These are phyloP conservation scores for Rhizopogon rudus DNA, from an alignment of 768 basidiomycete species.

Conservation along the genomic window DNA sequence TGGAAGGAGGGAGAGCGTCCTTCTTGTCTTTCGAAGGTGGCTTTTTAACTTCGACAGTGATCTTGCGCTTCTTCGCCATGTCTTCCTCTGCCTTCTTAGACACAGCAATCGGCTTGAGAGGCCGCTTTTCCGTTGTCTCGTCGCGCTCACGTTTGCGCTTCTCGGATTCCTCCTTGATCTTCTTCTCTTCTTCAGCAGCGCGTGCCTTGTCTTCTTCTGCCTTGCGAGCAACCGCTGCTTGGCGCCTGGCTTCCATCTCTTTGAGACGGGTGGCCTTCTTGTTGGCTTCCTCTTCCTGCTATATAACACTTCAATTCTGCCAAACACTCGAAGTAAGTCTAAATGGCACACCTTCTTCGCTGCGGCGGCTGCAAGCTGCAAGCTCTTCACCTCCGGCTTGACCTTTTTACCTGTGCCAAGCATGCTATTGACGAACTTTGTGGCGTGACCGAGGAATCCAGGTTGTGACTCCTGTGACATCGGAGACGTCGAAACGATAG, in stretches of 20 bases:
- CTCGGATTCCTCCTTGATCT: conserved; percentile 68
- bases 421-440: conserved; percentile 61
- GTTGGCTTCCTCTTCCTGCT: conserved; percentile 90
- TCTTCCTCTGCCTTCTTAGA: conserved; percentile 74
- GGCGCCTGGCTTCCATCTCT: conserved; percentile 82
- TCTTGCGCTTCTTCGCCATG: conserved; percentile 64
- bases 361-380: conserved; percentile 76
- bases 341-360: conserved; percentile 75
- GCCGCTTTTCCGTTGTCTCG: conserved; percentile 67
- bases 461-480: conserved; percentile 33
- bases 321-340: background rate
- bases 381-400: conserved; percentile 74
- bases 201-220: conserved; percentile 71
- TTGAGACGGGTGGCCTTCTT: conserved; percentile 70
- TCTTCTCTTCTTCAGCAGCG: conserved; percentile 62
- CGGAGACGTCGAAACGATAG: conserved; percentile 44
- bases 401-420: conserved; percentile 66
- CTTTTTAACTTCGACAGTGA: conserved; percentile 53
- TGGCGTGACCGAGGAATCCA: conserved; percentile 69
- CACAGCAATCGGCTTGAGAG: conserved; percentile 38
- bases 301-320: conserved; percentile 7
- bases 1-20: conserved; percentile 21
- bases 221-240: conserved; percentile 64
- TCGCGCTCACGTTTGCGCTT: conserved; percentile 80
- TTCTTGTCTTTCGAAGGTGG: conserved; percentile 52